These are phyloP conservation scores for Elaphomyces granulatus DNA, from an alignment of 495 filamentous ascomycete genomes.

Conservation along the genomic window DNA sequence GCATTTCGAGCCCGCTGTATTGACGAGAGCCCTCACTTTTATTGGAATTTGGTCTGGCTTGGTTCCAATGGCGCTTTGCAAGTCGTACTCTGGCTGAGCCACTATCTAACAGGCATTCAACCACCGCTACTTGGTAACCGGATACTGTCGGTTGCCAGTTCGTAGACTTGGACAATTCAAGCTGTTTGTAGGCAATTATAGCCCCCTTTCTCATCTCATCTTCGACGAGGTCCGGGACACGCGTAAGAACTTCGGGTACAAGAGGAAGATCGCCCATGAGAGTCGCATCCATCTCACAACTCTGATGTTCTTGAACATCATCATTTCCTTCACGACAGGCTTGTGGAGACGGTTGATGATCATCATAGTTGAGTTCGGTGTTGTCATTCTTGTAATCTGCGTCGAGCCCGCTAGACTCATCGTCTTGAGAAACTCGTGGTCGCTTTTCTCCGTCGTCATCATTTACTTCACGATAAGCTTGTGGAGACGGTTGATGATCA, in stretches of 20 bases:
- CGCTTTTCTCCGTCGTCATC: constrained; percentile 15
- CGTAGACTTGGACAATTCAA: constrained; percentile 56
- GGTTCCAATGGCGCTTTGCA: constrained; percentile 50
- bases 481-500: too few relatives aligned
- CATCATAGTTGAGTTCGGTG: constrained; percentile 39
- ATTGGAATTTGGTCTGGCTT: constrained; percentile 34
- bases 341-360: constrained; percentile 6
- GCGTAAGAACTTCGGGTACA: constrained; percentile 46
- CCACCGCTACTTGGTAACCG: constrained; percentile 48
- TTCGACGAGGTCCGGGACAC: constrained; percentile 38
- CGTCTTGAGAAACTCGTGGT: constrained; percentile 29
- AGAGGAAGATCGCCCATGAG: constrained; percentile 43
- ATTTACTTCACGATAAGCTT: too few relatives aligned
- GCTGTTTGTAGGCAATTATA: constrained; percentile 67
- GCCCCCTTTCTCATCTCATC: constrained; percentile 44
- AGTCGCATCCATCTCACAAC: constrained; percentile 9
- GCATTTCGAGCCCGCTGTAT: constrained; percentile 55
- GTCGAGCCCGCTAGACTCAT: constrained; percentile 6
- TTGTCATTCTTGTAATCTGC: constrained; percentile 21
- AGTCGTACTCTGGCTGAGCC: constrained; percentile 44
- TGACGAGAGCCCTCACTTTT: constrained; percentile 42
- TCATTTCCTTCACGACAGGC: constrained; percentile 7
- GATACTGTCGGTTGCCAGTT: constrained; percentile 66
- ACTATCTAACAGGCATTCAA: constrained; percentile 37
- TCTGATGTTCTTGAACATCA: not conserved